Evolutionary conservation across 371 early-diverging fungal species (phyloP), one percentile per base, ranked within the genome.

Genomic region (Mortierella sp.): DNA sequence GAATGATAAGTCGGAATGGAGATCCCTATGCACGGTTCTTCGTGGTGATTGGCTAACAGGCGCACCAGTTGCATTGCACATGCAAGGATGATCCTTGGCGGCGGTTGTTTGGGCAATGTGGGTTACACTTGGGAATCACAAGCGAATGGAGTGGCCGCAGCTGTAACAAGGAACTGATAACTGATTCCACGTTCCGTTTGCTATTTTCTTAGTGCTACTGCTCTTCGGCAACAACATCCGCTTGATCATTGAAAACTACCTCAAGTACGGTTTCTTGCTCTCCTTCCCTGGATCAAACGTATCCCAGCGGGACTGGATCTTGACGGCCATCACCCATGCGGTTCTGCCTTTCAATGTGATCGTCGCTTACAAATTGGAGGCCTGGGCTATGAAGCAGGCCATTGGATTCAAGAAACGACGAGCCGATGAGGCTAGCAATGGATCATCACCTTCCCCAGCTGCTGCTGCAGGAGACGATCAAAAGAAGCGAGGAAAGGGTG

Each of bases 251-350:
- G 96, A 95, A 67, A 96, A 96, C 72, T 93, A 87, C 79, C 74
- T 89, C 80, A 95, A 95, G 72, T 95, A 96, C 72, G 96, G 96
- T 21, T 85, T 94, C 28, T 82, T 95, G 47, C 83, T 95, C 64
- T 83, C 84, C 56, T 67, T 89, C n/a, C 91, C 92, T 7, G 87
- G 89, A 58, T 82, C 84, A 49, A 80, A 81, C 27, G 66, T 78
- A 61, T 83, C 86, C 10, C 67, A 71, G 49, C 78, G 82, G 61
- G 91, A 92, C 71, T 90, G 86, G 79, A 76, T 82, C 51, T 67
- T 83, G 46, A 82, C 82, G 48, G 71, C 82, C 6, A 57, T 87
- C 23, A 86, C 89, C 8, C 80, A 85, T 58, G 58, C 84, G 1
- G 69, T 82, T 58, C 82, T 91, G 10, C 87, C 86, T 3, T 30